A percentile compares a stretch with the other conserved stretches of the same genome.
Evolutionary conservation across 1,284 basidiomycete genomes (phyloP).

Genomic region (Austroboletus novae-zelandiae): DNA sequence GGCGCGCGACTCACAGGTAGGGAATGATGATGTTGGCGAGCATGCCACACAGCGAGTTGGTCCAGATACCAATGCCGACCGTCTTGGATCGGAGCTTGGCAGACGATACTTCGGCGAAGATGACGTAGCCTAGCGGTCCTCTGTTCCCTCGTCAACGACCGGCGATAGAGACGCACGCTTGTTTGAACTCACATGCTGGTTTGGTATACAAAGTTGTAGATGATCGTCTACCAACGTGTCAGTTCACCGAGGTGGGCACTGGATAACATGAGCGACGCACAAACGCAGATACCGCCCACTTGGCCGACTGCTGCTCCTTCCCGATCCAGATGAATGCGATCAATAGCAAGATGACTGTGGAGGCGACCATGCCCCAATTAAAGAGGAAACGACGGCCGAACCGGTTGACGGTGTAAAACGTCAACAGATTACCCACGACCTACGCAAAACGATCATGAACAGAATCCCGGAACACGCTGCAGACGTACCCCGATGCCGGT

Average conservation of each 20-base stretch:
- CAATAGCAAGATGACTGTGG: conserved; percentile 24
- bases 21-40: conserved; percentile 25
- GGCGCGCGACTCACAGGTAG: conserved; percentile 23
- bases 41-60: conserved; percentile 24
- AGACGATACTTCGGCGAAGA: conserved; percentile 30
- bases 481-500: conserved; percentile 25
- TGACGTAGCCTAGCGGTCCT: conserved; percentile 28
- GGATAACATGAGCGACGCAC: conserved; percentile 8
- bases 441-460: not conserved
- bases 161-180: not conserved
- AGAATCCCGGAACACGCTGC: not conserved
- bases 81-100: conserved; percentile 33
- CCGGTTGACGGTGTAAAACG: conserved; percentile 27
- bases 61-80: conserved; percentile 27
- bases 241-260: not conserved
- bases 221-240: conserved; percentile 18
- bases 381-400: conserved; percentile 28
- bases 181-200: conserved; percentile 17
- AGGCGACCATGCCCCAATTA: conserved; percentile 28
- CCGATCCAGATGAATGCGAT: conserved; percentile 31
- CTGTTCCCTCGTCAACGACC: conserved; percentile 8
- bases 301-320: conserved; percentile 9
- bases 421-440: conserved; percentile 26
- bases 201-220: conserved; percentile 30
- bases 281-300: conserved; percentile 24